phyloP scores from a whole-genome alignment of 768 basidiomycete species.

The Tricholoma bakamatsutake region DNA sequence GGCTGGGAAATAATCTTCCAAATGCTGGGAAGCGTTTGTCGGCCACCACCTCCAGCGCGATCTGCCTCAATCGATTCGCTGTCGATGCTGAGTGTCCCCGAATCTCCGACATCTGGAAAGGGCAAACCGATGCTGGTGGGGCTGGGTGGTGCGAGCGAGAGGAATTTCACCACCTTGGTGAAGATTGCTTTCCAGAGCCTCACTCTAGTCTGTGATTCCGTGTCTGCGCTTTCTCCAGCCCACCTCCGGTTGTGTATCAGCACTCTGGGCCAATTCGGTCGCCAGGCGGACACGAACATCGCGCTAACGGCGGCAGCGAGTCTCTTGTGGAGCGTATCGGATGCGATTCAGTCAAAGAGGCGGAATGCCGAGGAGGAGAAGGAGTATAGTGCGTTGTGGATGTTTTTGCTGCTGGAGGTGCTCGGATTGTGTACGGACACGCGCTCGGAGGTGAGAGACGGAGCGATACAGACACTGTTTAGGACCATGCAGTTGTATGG shows the following conservation, averaged over 20 bases:
- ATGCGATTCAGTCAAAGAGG: constrained; percentile 85
- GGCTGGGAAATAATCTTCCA: constrained; percentile 95
- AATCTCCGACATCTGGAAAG: constrained; percentile 30
- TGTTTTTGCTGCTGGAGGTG: constrained; percentile 82
- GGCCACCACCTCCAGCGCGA: constrained; percentile 34
- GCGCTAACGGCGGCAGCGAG: constrained; percentile 92
- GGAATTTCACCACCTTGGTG: constrained; percentile 67
- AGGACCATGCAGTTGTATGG: constrained; percentile 93
- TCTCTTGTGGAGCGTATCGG: constrained; percentile 92
- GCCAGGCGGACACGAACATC: constrained; percentile 93
- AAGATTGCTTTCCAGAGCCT: constrained; percentile 93
- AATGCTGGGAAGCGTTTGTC: constrained; percentile 87
- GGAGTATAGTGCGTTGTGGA: constrained; percentile 87
- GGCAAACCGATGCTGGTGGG: constrained; percentile 42
- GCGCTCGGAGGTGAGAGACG: constrained; percentile 84
- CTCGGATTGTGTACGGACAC: constrained; percentile 76
- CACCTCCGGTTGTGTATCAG: constrained; percentile 86
- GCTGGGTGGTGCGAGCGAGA: constrained; percentile 55
- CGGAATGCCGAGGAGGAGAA: constrained; percentile 56
- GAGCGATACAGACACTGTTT: constrained; percentile 94
- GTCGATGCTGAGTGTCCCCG: constrained; percentile 29
- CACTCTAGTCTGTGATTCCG: constrained; percentile 90
- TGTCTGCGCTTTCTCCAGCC: constrained; percentile 72
- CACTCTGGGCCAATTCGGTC: constrained; percentile 87
- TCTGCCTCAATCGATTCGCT: constrained; percentile 36